Evolutionary conservation across 306 rosid genomes (phyloP).

Genomic region (Prunus mongolica): DNA sequence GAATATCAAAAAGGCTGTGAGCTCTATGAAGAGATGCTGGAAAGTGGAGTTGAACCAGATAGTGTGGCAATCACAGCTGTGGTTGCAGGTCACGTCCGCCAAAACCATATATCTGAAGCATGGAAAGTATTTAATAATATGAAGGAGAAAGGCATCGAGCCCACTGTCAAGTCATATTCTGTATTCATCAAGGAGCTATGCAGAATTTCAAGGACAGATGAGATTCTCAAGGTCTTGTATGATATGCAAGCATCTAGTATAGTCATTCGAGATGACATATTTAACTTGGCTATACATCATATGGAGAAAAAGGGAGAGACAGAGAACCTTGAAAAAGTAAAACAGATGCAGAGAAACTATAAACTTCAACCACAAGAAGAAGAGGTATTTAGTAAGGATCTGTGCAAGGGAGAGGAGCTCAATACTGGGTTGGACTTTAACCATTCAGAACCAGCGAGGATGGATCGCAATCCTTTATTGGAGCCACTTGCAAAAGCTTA

Average conservation of each 20-base stretch:
- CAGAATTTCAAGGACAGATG: constrained; percentile 64
- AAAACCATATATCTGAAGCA: constrained; percentile 56
- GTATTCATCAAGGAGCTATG: constrained; percentile 78
- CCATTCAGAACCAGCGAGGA: constrained; percentile 24
- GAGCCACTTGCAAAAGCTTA: constrained; percentile 34
- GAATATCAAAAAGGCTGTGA: constrained; percentile 56
- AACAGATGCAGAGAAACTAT: constrained; percentile 42
- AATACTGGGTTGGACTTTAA: constrained; percentile 22
- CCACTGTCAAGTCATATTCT: constrained; percentile 58
- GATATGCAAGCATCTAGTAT: constrained; percentile 61
- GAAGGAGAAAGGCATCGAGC: constrained; percentile 56
- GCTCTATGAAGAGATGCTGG: constrained; percentile 74
- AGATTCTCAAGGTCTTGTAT: constrained; percentile 55
- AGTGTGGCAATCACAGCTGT: constrained; percentile 66
- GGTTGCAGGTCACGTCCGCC: constrained; percentile 74
- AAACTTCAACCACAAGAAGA: constrained; percentile 37
- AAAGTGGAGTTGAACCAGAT: constrained; percentile 57
- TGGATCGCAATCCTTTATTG: constrained; percentile 10
- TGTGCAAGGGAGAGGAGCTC: constrained; percentile 20
- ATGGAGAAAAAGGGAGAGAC: constrained; percentile 59
- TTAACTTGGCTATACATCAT: constrained; percentile 42
- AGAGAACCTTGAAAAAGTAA: constrained; percentile 44
- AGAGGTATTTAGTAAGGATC: constrained; percentile 24
- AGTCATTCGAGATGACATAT: constrained; percentile 43
- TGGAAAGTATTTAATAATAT: constrained; percentile 59